These are phyloP conservation scores for Terana coerulea DNA, from an alignment of 768 basidiomycete species.

Conservation along the genomic window DNA sequence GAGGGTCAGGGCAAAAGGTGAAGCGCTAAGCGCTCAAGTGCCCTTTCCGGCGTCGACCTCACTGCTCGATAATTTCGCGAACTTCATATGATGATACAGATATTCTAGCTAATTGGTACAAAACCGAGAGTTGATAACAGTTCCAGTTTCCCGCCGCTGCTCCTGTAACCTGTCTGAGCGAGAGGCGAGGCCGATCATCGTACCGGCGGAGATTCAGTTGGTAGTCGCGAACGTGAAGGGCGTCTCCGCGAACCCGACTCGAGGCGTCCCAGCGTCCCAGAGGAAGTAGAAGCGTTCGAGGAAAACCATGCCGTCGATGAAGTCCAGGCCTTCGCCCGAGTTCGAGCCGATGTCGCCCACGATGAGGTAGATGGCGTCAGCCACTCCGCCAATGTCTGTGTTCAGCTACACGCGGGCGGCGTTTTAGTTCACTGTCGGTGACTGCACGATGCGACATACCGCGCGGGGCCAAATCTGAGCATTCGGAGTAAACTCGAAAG, in stretches of 20 bases:
- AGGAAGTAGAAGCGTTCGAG: slow-evolving; percentile 9
- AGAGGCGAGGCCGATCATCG: too few species aligned
- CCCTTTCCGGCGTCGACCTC: too few species aligned
- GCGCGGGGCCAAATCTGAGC: slow-evolving; percentile 36
- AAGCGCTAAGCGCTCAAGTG: too few species aligned
- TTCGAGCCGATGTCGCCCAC: slow-evolving; percentile 1
- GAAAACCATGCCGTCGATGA: slow-evolving; percentile 5
- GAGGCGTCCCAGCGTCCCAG: slow-evolving; percentile 23
- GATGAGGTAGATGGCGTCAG: slow-evolving; percentile 9
- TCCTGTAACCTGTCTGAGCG: too few species aligned
- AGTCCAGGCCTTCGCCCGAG: slow-evolving; percentile 11
- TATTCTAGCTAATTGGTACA: neutral
- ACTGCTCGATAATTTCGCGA: too few species aligned
- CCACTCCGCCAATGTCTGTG: slow-evolving; percentile 5
- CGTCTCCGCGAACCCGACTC: slow-evolving; percentile 33
- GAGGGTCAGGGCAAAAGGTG: too few species aligned
- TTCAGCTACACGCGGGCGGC: slow-evolving; percentile 4
- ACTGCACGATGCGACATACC: neutral
- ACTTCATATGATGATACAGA: too few species aligned
- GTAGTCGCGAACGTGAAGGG: slow-evolving; percentile 25
- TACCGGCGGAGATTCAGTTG: slow-evolving; percentile 26
- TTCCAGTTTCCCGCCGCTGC: neutral
- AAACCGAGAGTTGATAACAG: neutral
- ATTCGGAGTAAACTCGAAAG: slow-evolving; percentile 38
- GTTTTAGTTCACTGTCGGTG: neutral